phyloP scores from a whole-genome alignment of 176 grass and related monocot species.

The Oryza meyeriana region DNA sequence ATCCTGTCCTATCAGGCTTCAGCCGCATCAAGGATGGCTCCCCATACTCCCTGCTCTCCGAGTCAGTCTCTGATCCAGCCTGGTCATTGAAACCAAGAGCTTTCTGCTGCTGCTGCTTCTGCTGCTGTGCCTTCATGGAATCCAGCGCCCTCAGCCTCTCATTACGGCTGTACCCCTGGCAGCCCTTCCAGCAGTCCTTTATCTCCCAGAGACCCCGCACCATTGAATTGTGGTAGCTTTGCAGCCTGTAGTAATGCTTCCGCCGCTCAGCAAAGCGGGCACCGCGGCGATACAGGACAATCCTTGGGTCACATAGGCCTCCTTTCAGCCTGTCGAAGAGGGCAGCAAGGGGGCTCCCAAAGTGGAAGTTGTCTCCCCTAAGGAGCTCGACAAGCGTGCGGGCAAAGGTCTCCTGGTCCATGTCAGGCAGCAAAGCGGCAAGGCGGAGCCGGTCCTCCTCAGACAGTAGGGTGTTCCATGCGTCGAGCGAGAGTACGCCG shows the following conservation, averaged over 20 bases:
- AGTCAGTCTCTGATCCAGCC: slow-evolving; percentile 43
- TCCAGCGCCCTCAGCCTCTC: slow-evolving; percentile 64
- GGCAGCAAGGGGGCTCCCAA: slow-evolving; percentile 52
- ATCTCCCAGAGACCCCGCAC: slow-evolving; percentile 51
- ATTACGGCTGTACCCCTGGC: slow-evolving; percentile 44
- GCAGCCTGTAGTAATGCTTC: slow-evolving; percentile 73
- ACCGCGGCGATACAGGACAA: slow-evolving; percentile 63
- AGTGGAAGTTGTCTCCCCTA: slow-evolving; percentile 68
- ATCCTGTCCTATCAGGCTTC: slow-evolving; percentile 41
- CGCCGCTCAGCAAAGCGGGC: slow-evolving; percentile 46
- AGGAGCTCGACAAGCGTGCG: slow-evolving; percentile 77
- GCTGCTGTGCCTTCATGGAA: slow-evolving; percentile 31
- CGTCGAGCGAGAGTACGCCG: slow-evolving; percentile 53
- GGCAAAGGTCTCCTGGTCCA: slow-evolving; percentile 74
- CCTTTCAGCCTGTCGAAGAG: slow-evolving; percentile 61
- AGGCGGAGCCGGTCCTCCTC: slow-evolving; percentile 69
- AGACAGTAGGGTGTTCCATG: slow-evolving; percentile 73
- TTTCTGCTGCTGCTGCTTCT: slow-evolving; percentile 24
- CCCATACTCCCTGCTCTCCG: slow-evolving; percentile 45
- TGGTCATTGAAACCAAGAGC: neutral
- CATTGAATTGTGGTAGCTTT: slow-evolving; percentile 81
- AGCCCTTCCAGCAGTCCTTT: slow-evolving; percentile 76
- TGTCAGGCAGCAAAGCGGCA: slow-evolving; percentile 64
- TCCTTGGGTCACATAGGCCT: slow-evolving; percentile 71
- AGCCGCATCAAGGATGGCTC: slow-evolving; percentile 21